Conservation (phyloP, 78 protist genomes). For the Tieghemostelium lacteum region DNA sequence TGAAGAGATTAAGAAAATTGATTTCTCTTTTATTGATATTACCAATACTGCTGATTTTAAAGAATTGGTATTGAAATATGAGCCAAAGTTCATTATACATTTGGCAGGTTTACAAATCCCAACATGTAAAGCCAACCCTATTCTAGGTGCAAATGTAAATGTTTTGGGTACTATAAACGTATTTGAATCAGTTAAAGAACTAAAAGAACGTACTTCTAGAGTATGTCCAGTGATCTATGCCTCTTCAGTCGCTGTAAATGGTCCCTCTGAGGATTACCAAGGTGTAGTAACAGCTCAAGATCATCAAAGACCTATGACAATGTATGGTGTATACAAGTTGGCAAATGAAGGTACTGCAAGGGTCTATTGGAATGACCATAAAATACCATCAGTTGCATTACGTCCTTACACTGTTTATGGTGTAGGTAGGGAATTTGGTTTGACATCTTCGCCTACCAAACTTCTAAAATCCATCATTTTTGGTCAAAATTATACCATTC, state of each 20-base stretch:
- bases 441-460: constrained; percentile 70
- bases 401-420: constrained; percentile 71
- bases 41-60: neutral
- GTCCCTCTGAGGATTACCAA: constrained; percentile 29
- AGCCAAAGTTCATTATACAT: constrained; percentile 42
- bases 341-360: constrained; percentile 78
- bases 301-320: constrained; percentile 37
- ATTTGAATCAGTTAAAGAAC: constrained; percentile 47
- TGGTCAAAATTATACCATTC: constrained; percentile 12
- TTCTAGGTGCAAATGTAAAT: constrained; percentile 69
- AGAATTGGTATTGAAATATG: neutral
- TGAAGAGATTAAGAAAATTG: neutral
- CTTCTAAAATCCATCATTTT: constrained; percentile 36
- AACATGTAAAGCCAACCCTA: constrained; percentile 65
- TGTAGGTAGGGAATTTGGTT: constrained; percentile 77
- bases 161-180: constrained; percentile 72
- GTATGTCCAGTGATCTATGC: constrained; percentile 45
- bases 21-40: constrained; percentile 30
- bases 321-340: constrained; percentile 76
- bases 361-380: constrained; percentile 59
- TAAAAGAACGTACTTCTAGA: neutral
- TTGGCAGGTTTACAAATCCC: constrained; percentile 76
- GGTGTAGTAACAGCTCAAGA: constrained; percentile 28
- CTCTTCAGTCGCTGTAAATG: constrained; percentile 61
- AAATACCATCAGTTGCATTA: constrained; percentile 64